phyloP scores from a whole-genome alignment of 331 rosid species.

The Erythrophleum ivorense region DNA sequence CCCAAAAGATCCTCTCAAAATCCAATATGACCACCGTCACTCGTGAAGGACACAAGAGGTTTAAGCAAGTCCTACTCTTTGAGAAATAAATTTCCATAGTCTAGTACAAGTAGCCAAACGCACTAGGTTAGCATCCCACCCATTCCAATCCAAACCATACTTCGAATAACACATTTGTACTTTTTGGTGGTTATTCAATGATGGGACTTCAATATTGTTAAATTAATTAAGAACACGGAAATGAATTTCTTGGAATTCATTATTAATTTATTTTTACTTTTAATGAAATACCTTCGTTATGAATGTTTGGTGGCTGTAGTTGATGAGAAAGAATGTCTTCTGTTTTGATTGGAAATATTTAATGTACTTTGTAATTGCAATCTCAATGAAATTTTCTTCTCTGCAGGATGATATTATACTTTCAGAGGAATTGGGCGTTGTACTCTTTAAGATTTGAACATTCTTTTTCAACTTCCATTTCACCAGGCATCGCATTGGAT shows the following conservation, averaged over 20 bases:
- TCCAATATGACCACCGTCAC: not conserved
- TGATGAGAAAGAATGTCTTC: conserved; percentile 26
- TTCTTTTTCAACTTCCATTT: conserved; percentile 31
- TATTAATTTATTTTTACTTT: not conserved
- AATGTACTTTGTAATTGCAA: conserved; percentile 24
- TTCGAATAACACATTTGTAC: conserved; percentile 8
- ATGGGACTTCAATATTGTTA: not conserved
- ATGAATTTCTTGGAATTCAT: not conserved
- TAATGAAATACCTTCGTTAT: conserved; percentile 1
- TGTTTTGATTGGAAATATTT: conserved; percentile 20
- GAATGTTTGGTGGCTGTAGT: conserved; percentile 23
- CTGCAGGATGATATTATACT: conserved; percentile 40
- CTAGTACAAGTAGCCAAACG: not conserved
- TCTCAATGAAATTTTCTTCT: conserved; percentile 20
- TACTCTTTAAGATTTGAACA: conserved; percentile 32
- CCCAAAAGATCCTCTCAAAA: not conserved
- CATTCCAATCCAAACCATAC: not conserved
- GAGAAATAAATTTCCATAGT: not conserved
- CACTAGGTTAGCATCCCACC: not conserved
- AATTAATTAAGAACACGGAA: not conserved
- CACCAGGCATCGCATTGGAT: conserved; percentile 41
- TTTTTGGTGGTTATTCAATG: not conserved
- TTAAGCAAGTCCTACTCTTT: not conserved
- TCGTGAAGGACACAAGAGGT: not conserved
- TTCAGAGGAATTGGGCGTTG: conserved; percentile 24